Conservation (phyloP, 805 yeast genomes). For the Brettanomyces bruxellensis region DNA sequence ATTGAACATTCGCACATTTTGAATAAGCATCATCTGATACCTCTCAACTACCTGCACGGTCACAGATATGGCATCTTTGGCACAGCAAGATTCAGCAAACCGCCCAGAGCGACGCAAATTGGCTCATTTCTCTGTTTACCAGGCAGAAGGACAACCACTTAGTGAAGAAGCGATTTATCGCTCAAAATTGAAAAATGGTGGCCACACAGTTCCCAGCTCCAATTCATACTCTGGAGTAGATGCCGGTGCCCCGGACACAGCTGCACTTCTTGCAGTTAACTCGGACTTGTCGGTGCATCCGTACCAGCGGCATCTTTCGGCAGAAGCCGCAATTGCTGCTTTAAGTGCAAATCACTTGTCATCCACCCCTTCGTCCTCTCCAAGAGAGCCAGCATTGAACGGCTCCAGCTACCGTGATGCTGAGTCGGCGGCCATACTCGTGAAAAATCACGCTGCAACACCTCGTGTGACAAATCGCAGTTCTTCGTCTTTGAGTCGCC, state of each 20-base stretch:
- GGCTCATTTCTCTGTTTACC: slow-evolving; percentile 38
- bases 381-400: slow-evolving; percentile 30
- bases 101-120: background rate
- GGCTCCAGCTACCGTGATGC: slow-evolving; percentile 32
- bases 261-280: slow-evolving; percentile 67
- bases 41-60: no score
- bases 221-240: slow-evolving; percentile 51
- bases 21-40: no score
- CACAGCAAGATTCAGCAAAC: no score
- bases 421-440: slow-evolving; percentile 34
- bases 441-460: slow-evolving; percentile 8
- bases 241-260: slow-evolving; percentile 62
- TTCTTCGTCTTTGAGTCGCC: background rate
- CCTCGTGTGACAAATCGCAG: background rate
- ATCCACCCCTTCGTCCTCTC: no score
- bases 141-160: slow-evolving; percentile 60
- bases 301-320: slow-evolving; percentile 48
- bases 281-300: slow-evolving; percentile 56
- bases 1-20: no score
- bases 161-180: slow-evolving; percentile 69
- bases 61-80: no score
- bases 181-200: slow-evolving; percentile 64
- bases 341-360: slow-evolving; percentile 23
- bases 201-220: slow-evolving; percentile 40
- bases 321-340: slow-evolving; percentile 66